These are phyloP conservation scores for Tetrapisispora phaffii DNA, from an alignment of 805 yeast genomes.

Conservation along the genomic window DNA sequence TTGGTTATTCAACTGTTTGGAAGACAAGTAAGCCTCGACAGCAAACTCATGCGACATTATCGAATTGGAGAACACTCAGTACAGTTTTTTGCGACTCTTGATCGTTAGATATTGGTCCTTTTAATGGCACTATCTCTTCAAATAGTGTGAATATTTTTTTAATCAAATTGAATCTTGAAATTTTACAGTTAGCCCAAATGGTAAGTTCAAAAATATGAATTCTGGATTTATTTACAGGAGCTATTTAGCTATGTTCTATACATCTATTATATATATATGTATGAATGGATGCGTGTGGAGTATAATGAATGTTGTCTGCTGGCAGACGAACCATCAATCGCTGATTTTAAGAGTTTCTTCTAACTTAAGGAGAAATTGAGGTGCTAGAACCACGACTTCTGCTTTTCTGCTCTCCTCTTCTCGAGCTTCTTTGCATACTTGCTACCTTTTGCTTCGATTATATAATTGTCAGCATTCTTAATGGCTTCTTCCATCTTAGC, in stretches of 20 bases:
- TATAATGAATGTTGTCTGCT: too few relatives aligned
- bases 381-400: constrained; percentile 1
- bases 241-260: not conserved
- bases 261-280: not conserved
- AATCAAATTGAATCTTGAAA: too few relatives aligned
- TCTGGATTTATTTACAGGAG: not conserved
- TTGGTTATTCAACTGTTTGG: constrained; percentile 25
- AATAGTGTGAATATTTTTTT: not conserved
- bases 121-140: too few relatives aligned
- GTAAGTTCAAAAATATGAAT: not conserved
- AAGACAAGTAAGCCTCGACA: constrained; percentile 23
- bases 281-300: not conserved
- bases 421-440: constrained; percentile 38
- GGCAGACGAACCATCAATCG: too few relatives aligned
- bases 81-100: not conserved
- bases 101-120: not conserved
- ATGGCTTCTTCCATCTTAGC: constrained; percentile 57
- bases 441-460: constrained; percentile 53
- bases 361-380: not conserved
- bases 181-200: too few relatives aligned
- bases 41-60: constrained; percentile 23
- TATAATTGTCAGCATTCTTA: constrained; percentile 53
- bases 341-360: not conserved
- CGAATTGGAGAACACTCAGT: too few relatives aligned
- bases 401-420: constrained; percentile 28